Percentiles rank a stretch among this genome's conserved stretches.
phyloP scores from a whole-genome alignment of 495 filamentous ascomycete genomes.

The Penicillium lividum region DNA sequence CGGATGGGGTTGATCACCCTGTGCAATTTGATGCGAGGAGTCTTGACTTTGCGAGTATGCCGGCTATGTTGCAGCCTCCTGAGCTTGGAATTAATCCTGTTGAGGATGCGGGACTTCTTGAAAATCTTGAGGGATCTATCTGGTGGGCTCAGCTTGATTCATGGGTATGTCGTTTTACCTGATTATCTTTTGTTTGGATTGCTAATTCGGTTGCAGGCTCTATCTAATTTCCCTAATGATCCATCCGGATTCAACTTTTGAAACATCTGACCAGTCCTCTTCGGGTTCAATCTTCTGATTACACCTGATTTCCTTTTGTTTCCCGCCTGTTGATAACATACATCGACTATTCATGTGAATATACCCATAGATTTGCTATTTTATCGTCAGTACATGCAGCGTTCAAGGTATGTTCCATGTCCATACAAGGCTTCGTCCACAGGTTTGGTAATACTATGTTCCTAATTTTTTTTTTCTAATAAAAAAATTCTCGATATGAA shows the following conservation, averaged over 20 bases:
- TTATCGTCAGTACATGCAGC: not conserved
- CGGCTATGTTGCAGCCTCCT: conserved; percentile 18
- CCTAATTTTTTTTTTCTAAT: too few species aligned
- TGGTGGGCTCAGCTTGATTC: conserved; percentile 38
- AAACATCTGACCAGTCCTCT: not conserved
- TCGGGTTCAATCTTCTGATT: too few species aligned
- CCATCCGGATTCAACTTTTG: conserved; percentile 23
- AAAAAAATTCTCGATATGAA: too few species aligned
- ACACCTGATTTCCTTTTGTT: too few species aligned
- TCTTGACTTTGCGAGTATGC: conserved; percentile 21
- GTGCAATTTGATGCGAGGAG: conserved; percentile 17
- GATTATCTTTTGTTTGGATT: not conserved
- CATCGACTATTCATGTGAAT: not conserved
- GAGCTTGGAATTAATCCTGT: conserved; percentile 24
- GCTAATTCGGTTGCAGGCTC: conserved; percentile 20
- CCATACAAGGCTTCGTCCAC: too few species aligned
- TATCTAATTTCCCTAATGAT: conserved; percentile 29
- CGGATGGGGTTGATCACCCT: conserved; percentile 4
- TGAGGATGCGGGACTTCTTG: conserved; percentile 28
- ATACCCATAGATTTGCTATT: not conserved
- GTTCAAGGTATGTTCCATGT: too few species aligned
- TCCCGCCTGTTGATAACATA: not conserved
- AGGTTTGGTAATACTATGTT: not conserved
- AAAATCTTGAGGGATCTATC: conserved; percentile 30
- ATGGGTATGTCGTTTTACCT: conserved; percentile 26